Evolutionary conservation across 164 flowering plant species (phyloP).

Genomic region (Stephania yunnanensis): DNA sequence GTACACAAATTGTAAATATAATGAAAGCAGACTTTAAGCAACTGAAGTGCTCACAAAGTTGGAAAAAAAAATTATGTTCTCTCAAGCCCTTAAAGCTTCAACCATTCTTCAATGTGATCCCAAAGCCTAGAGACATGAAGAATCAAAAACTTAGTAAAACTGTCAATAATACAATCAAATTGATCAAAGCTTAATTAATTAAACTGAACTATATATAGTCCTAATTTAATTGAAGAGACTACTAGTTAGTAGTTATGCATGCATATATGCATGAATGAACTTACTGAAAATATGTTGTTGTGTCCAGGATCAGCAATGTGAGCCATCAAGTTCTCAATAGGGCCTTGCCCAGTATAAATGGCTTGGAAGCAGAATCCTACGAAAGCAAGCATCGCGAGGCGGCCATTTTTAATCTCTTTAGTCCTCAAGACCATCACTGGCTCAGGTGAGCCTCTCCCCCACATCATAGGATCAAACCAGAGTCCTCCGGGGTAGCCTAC

Average conservation of each 20-base stretch:
- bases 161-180: neutral
- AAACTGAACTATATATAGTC: neutral
- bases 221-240: neutral
- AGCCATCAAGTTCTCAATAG: constrained; percentile 61
- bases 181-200: neutral
- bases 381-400: constrained; percentile 84
- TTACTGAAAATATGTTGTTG: constrained; percentile 76
- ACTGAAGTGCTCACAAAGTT: too few relatives aligned
- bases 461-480: constrained; percentile 78
- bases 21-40: too few relatives aligned
- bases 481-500: constrained; percentile 94
- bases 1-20: too few relatives aligned
- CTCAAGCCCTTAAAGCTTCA: neutral
- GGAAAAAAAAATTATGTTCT: too few relatives aligned
- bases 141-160: neutral
- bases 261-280: neutral
- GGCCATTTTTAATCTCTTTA: constrained; percentile 86
- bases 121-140: constrained; percentile 37
- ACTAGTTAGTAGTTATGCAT: too few relatives aligned
- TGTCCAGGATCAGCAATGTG: constrained; percentile 92
- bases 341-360: constrained; percentile 69
- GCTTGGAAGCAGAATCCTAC: constrained; percentile 80
- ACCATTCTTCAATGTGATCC: constrained; percentile 25
- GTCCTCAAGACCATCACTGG: constrained; percentile 89
- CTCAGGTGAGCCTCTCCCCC: constrained; percentile 92